Evolutionary conservation across 208 protist genomes (phyloP).

Genomic region (Wallacemonas collosoma): DNA sequence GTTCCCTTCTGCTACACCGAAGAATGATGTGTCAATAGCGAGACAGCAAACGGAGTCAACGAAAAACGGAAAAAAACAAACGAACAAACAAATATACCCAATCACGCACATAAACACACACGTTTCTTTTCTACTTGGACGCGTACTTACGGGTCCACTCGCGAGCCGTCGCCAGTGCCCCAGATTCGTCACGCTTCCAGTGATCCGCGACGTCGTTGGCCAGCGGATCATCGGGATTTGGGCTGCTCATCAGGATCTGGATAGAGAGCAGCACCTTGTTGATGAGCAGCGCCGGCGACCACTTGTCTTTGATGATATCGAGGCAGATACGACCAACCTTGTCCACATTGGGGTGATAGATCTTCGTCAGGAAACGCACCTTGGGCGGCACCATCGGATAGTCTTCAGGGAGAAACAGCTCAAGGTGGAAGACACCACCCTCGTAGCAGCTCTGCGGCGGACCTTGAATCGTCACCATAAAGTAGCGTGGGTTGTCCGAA

Average conservation of each 20-base stretch:
- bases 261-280: slow-evolving; percentile 99
- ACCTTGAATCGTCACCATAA: slow-evolving; percentile 87
- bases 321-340: slow-evolving; percentile 98
- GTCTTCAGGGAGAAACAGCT: slow-evolving; percentile 87
- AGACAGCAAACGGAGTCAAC: neutral
- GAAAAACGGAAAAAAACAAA: slow-evolving; percentile 1
- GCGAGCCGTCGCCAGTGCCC: slow-evolving; percentile 64
- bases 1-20: neutral
- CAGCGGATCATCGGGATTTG: slow-evolving; percentile 99
- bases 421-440: slow-evolving; percentile 85
- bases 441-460: slow-evolving; percentile 91
- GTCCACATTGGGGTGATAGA: slow-evolving; percentile 99
- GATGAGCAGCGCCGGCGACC: slow-evolving; percentile 99
- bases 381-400: slow-evolving; percentile 98
- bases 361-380: slow-evolving; percentile 98
- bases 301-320: slow-evolving; percentile 99
- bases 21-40: neutral
- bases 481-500: slow-evolving; percentile 84
- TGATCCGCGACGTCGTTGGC: slow-evolving; percentile 98
- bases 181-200: slow-evolving; percentile 83
- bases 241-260: slow-evolving; percentile 99
- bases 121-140: slow-evolving; percentile 26
- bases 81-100: neutral
- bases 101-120: neutral
- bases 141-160: slow-evolving; percentile 88